Conservation (phyloP, 345 rosid species). For the Salix suchowensis region DNA sequence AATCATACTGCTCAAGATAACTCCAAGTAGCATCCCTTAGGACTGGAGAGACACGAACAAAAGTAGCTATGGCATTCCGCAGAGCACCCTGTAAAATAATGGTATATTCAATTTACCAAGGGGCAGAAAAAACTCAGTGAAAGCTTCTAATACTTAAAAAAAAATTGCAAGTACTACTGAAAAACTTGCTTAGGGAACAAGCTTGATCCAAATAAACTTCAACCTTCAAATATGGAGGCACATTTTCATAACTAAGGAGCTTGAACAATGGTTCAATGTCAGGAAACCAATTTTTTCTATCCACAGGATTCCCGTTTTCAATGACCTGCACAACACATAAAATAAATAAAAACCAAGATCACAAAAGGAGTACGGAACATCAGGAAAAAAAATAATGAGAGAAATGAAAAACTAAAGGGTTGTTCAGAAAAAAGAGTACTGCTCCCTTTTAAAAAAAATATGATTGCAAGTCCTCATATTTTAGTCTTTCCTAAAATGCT, state of each 20-base stretch:
- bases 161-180: background rate
- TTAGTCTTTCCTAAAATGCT: background rate
- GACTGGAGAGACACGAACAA: constrained; percentile 64
- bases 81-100: constrained; percentile 69
- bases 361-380: background rate
- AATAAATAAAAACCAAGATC: background rate
- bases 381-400: background rate
- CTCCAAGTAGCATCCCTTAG: constrained; percentile 77
- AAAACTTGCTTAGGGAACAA: constrained; percentile 5
- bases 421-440: background rate
- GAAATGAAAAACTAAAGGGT: background rate
- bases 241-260: constrained; percentile 93
- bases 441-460: too few relatives aligned
- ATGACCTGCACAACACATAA: constrained; percentile 44
- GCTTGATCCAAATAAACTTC: constrained; percentile 10
- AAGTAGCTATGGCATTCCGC: constrained; percentile 75
- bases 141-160: constrained; percentile 1
- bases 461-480: background rate
- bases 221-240: constrained; percentile 92
- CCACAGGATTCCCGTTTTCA: constrained; percentile 77
- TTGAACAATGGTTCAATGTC: constrained; percentile 90
- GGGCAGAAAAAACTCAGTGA: background rate
- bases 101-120: constrained; percentile 7
- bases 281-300: constrained; percentile 86
- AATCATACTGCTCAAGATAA: constrained; percentile 88